Evolutionary conservation across 192 early-diverging fungal species (phyloP).

Genomic region (Coemansia aciculifera): DNA sequence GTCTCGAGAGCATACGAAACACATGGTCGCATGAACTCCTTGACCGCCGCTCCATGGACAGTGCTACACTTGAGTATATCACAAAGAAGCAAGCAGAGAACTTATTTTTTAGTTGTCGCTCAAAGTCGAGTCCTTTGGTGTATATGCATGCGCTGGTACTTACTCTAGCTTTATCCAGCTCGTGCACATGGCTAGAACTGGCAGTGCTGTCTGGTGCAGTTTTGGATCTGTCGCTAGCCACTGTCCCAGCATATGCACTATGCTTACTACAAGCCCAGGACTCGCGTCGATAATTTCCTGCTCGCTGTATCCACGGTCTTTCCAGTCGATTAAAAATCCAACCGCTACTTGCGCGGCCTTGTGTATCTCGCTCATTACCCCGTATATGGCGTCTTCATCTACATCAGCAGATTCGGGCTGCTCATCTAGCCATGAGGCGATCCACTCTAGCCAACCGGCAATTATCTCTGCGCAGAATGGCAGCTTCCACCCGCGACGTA

Average conservation of each 20-base stretch:
- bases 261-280: conserved; percentile 26
- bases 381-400: conserved; percentile 26
- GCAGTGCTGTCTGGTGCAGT: conserved; percentile 31
- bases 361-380: conserved; percentile 35
- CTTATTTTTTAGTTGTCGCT: background rate
- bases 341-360: conserved; percentile 24
- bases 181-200: conserved; percentile 43
- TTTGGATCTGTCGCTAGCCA: conserved; percentile 54
- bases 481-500: conserved; percentile 43
- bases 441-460: conserved; percentile 48
- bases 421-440: conserved; percentile 33
- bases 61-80: conserved; percentile 7
- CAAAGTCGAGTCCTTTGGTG: background rate
- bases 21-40: conserved; percentile 37
- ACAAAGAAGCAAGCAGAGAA: background rate
- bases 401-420: conserved; percentile 14
- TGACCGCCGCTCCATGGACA: conserved; percentile 14
- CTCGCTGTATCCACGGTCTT: conserved; percentile 24
- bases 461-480: conserved; percentile 39
- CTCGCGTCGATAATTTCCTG: conserved; percentile 20
- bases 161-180: conserved; percentile 29
- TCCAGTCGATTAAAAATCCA: conserved; percentile 37
- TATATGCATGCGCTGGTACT: background rate
- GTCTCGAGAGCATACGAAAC: conserved; percentile 49
- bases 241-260: conserved; percentile 24